Evolutionary conservation across 345 rosid species (phyloP), one percentile per base, ranked within the genome.

Genomic region (Lenwebbia sp.): DNA sequence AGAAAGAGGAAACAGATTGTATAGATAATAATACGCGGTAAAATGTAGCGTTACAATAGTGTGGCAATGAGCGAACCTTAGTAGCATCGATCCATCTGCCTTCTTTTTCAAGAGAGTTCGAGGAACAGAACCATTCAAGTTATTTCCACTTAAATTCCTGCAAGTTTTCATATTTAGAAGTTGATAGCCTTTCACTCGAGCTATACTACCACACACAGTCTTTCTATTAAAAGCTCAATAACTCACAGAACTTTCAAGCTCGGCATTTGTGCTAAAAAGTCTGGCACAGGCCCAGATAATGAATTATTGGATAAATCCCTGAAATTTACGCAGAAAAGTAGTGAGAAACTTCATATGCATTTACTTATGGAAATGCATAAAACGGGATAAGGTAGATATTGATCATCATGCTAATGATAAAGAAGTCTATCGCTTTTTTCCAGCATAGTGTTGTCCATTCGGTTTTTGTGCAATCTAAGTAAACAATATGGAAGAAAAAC

Each of bases 281-380:
- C 82, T 5, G 98, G 96, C 50, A 95, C 83, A 1, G 83, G n/a
- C 81, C 96, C 96, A 49, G 86, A 84, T 84, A 95, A 86, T 81
- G 51, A 88, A 83, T 92, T 95, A 56, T 90, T 88, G 5, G 98
- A 95, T 41, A 94, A 88, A 86, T 95, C 96, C 90, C 96, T 94
- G 92, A 3, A 85, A 57, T 82, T 49, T 26, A 41, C 9, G 4
- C 54, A 83, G 25, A 4, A 52, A 26, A 51, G 22, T 28, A 83
- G 22, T 26, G 5, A 25, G 62, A 57, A 57, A 60, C 37, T 28
- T n/a, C 40, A 52, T 49, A 25, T 10, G 30, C 49, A 28, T 53
- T 12, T 83, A 15, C 22, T 49, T 49, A 14, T 22, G 17, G 55
- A 41, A 84, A 41, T 54, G 22, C 21, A 84, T 33, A 28, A 25